Conservation (phyloP, 164 flowering plant genomes). For the Umbellularia californica region DNA sequence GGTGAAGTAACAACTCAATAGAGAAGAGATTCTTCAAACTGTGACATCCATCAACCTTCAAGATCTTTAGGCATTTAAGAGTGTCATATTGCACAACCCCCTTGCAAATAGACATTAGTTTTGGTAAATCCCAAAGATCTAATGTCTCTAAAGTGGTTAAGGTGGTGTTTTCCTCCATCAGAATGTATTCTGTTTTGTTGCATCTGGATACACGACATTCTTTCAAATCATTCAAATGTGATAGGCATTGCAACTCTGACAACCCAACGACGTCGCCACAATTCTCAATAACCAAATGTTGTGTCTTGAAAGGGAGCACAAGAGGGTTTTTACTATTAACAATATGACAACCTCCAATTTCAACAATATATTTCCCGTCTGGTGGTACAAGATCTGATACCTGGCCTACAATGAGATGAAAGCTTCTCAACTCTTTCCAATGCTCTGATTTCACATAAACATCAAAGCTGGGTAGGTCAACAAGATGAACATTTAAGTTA, state of each 20-base stretch:
- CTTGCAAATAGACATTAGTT: background rate
- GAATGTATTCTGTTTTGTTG: background rate
- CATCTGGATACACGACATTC: background rate
- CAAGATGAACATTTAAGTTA: background rate
- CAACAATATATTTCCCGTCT: background rate
- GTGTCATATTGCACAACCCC: background rate
- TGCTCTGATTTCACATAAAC: background rate
- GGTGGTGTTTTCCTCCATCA: background rate
- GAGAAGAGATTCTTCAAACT: constrained; percentile 2
- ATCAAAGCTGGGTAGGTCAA: background rate
- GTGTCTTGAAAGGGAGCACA: background rate
- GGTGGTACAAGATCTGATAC: background rate
- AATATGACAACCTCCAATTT: background rate
- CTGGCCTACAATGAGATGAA: background rate
- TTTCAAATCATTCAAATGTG: background rate
- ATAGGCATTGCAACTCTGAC: background rate
- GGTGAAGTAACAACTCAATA: background rate
- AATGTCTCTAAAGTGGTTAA: background rate
- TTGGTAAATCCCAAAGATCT: background rate
- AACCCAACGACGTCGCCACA: background rate
- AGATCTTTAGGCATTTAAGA: background rate
- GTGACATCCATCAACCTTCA: background rate
- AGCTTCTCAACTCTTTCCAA: background rate
- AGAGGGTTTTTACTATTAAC: background rate
- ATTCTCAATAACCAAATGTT: background rate